Evolutionary conservation across 441 rosid species (phyloP), one percentile per base, ranked within the genome.

Genomic region (Manihot esculenta): DNA sequence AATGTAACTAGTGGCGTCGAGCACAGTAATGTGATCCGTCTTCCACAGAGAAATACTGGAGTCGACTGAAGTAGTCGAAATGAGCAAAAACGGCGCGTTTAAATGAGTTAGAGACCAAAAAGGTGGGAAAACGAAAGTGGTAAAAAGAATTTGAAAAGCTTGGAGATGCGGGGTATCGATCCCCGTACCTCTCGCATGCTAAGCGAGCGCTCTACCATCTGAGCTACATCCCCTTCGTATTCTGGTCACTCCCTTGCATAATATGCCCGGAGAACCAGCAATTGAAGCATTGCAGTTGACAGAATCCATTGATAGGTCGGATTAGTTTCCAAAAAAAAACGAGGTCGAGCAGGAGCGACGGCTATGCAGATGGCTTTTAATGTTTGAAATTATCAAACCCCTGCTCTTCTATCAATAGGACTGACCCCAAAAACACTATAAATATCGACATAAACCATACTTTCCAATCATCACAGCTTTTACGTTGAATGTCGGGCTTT

Each of bases 131-230:
- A 2, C 4, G 7, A 30, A 30, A 30, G 4, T 30, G 33, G 1
- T 30, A 30, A 30, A 30, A 30, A n/a, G n/a, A n/a, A n/a, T n/a
- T n/a, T n/a, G n/a, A 30, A 4, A 2, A 30, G 35, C 2, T 35
- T 80, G 85, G 84, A 85, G 84, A 83, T 78, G 83, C 83, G 79
- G 84, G 84, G 84, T 69, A 81, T 85, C 85, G 89, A 81, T 85
- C 85, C 82, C 89, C 78, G 95, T 88, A 76, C 94, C 92, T 90
- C 96, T 92, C 90, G 90, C 96, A 91, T 89, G 97, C 94, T 87
- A 90, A 96, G 92, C 94, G 90, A 91, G 97, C 93, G 93, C 96
- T 93, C 93, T 90, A 93, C 96, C 97, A 93, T 90, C 88, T 88
- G 98, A 89, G 93, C 97, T 89, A 93, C 93, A 89, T 87, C 95